phyloP scores from a whole-genome alignment of 2,329 filamentous ascomycete genomes.

The Colletotrichum spinosum region DNA sequence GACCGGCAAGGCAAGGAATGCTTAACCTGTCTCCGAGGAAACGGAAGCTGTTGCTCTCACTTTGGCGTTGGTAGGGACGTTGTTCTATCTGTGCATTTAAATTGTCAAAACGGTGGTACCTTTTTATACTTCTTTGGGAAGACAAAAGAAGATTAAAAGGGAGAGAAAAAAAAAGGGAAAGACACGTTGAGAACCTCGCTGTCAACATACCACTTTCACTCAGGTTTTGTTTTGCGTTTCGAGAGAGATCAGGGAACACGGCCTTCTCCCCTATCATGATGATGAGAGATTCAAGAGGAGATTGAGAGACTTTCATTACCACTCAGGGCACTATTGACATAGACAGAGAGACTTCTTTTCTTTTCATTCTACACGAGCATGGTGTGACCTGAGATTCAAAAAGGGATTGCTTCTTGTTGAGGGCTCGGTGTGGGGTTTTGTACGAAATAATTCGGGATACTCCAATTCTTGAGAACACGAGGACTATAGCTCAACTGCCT shows the following conservation, averaged over 20 bases:
- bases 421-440: conserved; percentile 32
- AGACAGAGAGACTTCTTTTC: conserved; percentile 37
- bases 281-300: conserved; percentile 37
- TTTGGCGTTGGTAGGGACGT: conserved; percentile 28
- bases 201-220: conserved; percentile 27
- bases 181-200: conserved; percentile 16
- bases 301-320: conserved; percentile 38
- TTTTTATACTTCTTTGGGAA: conserved; percentile 36
- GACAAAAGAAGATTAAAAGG: conserved; percentile 31
- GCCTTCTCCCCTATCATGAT: conserved; percentile 34
- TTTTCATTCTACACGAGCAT: conserved; percentile 35
- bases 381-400: conserved; percentile 38
- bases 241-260: conserved; percentile 40
- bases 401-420: conserved; percentile 37
- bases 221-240: conserved; percentile 39
- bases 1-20: conserved; percentile 21
- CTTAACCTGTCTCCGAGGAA: conserved; percentile 26
- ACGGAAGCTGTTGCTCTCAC: conserved; percentile 19
- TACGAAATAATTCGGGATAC: conserved; percentile 33
- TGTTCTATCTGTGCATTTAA: conserved; percentile 19
- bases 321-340: conserved; percentile 37
- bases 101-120: conserved; percentile 34
- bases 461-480: conserved; percentile 27
- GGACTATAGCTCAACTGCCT: conserved; percentile 3
- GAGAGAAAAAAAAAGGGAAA: conserved; percentile 12